Percentiles rank a stretch among this genome's conserved stretches.
These are phyloP conservation scores for Tillandsia leiboldiana DNA, from an alignment of 176 grass and related monocot genomes.

Conservation along the genomic window DNA sequence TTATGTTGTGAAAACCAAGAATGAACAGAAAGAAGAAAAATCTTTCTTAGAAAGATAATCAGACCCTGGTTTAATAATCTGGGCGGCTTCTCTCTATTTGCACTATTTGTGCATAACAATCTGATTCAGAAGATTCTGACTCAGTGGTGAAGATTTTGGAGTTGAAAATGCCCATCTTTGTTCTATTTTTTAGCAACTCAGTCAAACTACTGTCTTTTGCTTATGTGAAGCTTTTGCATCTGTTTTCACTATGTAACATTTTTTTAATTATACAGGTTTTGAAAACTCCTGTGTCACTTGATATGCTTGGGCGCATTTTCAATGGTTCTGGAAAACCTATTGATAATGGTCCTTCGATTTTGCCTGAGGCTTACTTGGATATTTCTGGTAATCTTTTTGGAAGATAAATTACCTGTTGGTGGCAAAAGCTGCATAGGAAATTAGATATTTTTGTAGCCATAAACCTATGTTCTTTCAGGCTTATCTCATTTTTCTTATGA, in stretches of 20 bases:
- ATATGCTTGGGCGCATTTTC: constrained; percentile 99
- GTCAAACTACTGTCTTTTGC: neutral
- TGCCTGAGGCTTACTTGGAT: constrained; percentile 95
- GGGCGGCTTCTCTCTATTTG: neutral
- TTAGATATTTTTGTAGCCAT: neutral
- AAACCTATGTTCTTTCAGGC: neutral
- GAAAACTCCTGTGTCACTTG: constrained; percentile 95
- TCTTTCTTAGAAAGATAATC: too few relatives aligned
- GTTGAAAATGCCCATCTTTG: neutral
- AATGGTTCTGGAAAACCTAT: constrained; percentile 99
- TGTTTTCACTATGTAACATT: neutral
- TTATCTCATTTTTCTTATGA: neutral
- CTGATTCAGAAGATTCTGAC: neutral
- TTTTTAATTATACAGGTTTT: constrained; percentile 50
- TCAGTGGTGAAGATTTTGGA: neutral
- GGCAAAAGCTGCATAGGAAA: neutral
- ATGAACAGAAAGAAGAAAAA: too few relatives aligned
- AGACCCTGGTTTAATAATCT: too few relatives aligned
- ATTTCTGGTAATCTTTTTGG: constrained; percentile 70
- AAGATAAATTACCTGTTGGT: neutral
- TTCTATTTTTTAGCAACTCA: neutral
- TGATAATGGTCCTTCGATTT: constrained; percentile 89
- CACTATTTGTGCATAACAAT: neutral
- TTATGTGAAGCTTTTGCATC: neutral
- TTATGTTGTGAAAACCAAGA: too few relatives aligned